These are phyloP conservation scores for Apophysomyces elegans DNA, from an alignment of 371 early-diverging fungal species.

Conservation along the genomic window DNA sequence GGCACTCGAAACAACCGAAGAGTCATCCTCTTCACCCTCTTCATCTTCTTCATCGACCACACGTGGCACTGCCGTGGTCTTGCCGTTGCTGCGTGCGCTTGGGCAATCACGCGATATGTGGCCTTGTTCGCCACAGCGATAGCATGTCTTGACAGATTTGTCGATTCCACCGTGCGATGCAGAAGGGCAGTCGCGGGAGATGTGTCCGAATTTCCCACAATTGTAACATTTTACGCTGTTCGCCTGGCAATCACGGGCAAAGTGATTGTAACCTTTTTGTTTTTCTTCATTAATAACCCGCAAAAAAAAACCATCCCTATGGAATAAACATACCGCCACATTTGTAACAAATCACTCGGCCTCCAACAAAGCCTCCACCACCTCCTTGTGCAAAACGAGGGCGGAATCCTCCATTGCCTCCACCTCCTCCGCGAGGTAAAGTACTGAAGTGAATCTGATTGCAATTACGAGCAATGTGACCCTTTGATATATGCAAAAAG, in stretches of 20 bases:
- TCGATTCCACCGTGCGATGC: conserved; percentile 14
- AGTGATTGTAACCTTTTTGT: conserved; percentile 56
- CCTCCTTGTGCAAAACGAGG: conserved; percentile 24
- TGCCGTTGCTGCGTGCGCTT: conserved; percentile 8
- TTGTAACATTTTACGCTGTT: conserved; percentile 62
- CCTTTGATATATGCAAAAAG: conserved; percentile 33
- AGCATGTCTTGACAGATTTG: conserved; percentile 41
- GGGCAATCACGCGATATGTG: conserved; percentile 47
- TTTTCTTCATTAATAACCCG: not conserved
- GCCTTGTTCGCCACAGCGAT: conserved; percentile 39
- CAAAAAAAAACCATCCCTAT: not conserved
- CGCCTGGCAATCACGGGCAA: conserved; percentile 69
- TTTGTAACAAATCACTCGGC: conserved; percentile 58
- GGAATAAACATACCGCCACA: conserved; percentile 44
- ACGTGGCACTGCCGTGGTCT: conserved; percentile 14
- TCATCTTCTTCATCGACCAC: conserved; percentile 27
- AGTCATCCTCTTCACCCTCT: conserved; percentile 7
- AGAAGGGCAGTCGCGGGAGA: conserved; percentile 56
- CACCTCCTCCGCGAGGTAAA: conserved; percentile 19
- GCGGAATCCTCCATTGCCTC: conserved; percentile 23
- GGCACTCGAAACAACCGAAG: too few species aligned
- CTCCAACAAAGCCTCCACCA: conserved; percentile 16
- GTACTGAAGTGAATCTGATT: conserved; percentile 38
- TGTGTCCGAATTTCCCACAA: conserved; percentile 63
- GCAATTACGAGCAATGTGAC: conserved; percentile 67